Percentiles rank a stretch among this genome's conserved stretches.
phyloP scores from a whole-genome alignment of 1,284 basidiomycete species.

The Cystobasidiaceae sp. region DNA sequence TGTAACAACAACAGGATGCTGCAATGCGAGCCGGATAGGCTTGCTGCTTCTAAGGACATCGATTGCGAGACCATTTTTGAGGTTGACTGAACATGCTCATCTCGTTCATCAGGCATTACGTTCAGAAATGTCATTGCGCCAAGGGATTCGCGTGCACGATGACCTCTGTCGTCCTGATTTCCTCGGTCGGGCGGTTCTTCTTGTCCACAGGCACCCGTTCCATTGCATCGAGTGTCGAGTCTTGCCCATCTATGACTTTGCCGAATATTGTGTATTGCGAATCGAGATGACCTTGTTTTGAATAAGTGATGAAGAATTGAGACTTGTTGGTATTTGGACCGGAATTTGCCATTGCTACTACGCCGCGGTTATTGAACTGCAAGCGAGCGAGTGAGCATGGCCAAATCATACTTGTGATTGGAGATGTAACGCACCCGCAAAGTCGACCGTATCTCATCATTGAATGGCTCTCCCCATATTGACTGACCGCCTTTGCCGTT shows the following conservation, averaged over 20 bases:
- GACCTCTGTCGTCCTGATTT: constrained; percentile 67
- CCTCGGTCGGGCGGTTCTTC: constrained; percentile 79
- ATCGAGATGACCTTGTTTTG: constrained; percentile 85
- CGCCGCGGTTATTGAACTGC: constrained; percentile 88
- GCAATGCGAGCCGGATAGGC: no score
- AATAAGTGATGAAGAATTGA: constrained; percentile 89
- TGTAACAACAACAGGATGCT: not conserved
- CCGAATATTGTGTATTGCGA: constrained; percentile 93
- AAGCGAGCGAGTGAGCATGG: not conserved
- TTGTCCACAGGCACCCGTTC: constrained; percentile 83
- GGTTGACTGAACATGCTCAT: not conserved
- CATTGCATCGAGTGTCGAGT: constrained; percentile 81
- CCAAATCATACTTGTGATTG: not conserved
- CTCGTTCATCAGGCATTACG: not conserved
- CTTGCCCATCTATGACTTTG: constrained; percentile 87
- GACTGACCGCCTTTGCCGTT: constrained; percentile 53
- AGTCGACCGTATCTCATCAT: constrained; percentile 84
- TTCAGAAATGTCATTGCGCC: constrained; percentile 54
- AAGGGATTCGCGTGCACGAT: constrained; percentile 94
- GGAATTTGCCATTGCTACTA: constrained; percentile 95
- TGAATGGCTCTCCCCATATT: constrained; percentile 67
- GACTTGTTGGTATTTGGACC: constrained; percentile 85
- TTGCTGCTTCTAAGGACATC: no score
- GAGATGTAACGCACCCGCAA: constrained; percentile 61
- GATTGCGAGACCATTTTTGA: no score